Conservation (phyloP, 177 flowering plant genomes). For the Tripterygium wilfordii region DNA sequence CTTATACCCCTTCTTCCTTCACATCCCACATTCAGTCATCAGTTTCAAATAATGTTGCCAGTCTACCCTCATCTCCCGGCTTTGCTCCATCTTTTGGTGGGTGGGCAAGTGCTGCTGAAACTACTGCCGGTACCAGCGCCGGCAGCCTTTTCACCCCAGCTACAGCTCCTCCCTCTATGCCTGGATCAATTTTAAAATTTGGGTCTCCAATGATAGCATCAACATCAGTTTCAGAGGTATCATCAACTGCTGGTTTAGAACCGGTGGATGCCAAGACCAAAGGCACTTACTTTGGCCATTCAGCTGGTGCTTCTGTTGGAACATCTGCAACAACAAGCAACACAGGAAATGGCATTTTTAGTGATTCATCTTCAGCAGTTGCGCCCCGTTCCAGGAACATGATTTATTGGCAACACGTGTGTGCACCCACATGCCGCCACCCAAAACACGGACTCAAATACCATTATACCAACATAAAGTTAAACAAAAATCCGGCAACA, state of each 20-base stretch:
- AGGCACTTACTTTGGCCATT: conserved; percentile 20
- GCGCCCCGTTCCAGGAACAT: no score
- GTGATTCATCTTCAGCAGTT: no score
- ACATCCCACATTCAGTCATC: conserved; percentile 11
- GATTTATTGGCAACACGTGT: no score
- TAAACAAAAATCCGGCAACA: no score
- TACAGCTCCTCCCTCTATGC: conserved; percentile 18
- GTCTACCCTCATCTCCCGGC: conserved; percentile 7
- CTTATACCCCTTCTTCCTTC: conserved; percentile 24
- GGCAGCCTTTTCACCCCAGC: conserved; percentile 16
- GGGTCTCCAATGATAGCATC: conserved; percentile 26
- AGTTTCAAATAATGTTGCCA: conserved; percentile 5
- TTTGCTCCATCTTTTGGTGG: background rate
- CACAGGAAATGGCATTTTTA: conserved; percentile 2
- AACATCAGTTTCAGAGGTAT: conserved; percentile 18
- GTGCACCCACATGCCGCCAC: no score
- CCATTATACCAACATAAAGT: no score
- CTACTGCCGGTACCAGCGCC: conserved; percentile 2
- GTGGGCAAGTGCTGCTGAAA: conserved; percentile 4
- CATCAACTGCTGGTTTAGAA: conserved; percentile 17
- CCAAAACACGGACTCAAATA: no score
- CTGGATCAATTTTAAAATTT: conserved; percentile 30
- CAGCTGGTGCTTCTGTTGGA: conserved; percentile 15
- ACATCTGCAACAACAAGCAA: background rate
- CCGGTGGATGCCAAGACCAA: conserved; percentile 23